phyloP scores from a whole-genome alignment of 345 rosid genomes.

The Gossypioides kirkii region DNA sequence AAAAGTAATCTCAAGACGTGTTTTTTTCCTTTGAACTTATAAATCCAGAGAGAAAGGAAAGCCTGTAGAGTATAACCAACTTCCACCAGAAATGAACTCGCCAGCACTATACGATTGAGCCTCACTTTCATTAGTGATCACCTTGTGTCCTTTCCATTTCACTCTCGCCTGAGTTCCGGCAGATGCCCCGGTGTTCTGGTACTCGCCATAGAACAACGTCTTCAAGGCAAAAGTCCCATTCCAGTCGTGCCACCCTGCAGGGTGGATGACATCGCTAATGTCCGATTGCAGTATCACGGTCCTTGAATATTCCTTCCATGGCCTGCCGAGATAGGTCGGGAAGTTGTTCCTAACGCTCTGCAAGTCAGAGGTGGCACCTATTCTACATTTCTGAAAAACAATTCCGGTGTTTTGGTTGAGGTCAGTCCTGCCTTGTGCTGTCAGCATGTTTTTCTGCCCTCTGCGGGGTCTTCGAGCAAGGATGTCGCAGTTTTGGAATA shows the following conservation, averaged over 20 bases:
- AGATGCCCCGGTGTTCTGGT: constrained; percentile 63
- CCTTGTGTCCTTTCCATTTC: constrained; percentile 61
- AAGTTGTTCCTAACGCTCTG: constrained; percentile 37
- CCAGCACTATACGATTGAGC: constrained; percentile 50
- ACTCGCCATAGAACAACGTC: constrained; percentile 70
- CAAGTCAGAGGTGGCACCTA: constrained; percentile 73
- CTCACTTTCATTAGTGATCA: constrained; percentile 46
- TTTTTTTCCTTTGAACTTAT: constrained; percentile 16
- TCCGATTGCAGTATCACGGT: constrained; percentile 62
- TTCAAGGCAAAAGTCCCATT: constrained; percentile 52
- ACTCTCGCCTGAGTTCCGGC: constrained; percentile 70
- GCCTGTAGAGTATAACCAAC: constrained; percentile 64
- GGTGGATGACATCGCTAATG: constrained; percentile 60
- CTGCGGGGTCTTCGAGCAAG: constrained; percentile 75
- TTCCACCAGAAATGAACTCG: constrained; percentile 54
- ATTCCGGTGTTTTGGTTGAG: constrained; percentile 95
- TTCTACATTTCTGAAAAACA: constrained; percentile 75
- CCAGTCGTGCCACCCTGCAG: constrained; percentile 87
- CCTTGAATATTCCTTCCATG: constrained; percentile 68
- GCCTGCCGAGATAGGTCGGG: constrained; percentile 82
- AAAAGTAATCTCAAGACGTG: too few relatives aligned
- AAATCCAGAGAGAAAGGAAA: constrained; percentile 72
- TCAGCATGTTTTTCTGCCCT: constrained; percentile 93
- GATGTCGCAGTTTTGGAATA: constrained; percentile 72
- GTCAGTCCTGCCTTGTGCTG: constrained; percentile 85